A percentile compares a stretch with the other conserved stretches of the same genome.
Evolutionary conservation across 306 rosid genomes (phyloP).

Genomic region (Cucumis melo): DNA sequence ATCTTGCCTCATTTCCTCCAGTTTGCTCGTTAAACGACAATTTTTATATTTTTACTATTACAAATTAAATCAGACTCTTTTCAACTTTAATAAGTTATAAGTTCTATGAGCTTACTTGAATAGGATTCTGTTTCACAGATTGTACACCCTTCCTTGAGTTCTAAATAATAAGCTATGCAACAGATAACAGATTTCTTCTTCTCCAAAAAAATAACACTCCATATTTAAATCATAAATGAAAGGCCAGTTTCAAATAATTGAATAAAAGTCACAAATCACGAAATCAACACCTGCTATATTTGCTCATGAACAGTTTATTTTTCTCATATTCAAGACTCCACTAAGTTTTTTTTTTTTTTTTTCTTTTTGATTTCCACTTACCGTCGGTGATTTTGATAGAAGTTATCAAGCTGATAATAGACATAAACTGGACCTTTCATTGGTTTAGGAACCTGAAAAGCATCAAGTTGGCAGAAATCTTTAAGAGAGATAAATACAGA

Average conservation of each 20-base stretch:
- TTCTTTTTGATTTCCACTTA: slow-evolving; percentile 4
- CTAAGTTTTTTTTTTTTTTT: background rate
- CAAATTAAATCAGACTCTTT: background rate
- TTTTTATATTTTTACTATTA: background rate
- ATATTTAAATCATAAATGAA: background rate
- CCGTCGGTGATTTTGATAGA: slow-evolving; percentile 89
- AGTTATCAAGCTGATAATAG: slow-evolving; percentile 73
- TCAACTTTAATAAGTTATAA: background rate
- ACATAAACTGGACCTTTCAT: slow-evolving; percentile 64
- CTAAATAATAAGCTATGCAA: background rate
- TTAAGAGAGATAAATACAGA: background rate
- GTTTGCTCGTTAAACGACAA: background rate
- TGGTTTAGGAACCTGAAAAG: slow-evolving; percentile 51
- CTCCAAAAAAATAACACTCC: background rate
- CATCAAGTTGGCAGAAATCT: background rate
- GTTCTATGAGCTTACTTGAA: background rate
- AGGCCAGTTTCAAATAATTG: background rate
- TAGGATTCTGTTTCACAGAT: background rate
- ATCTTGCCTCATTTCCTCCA: background rate
- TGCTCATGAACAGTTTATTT: background rate
- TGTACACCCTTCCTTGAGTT: background rate
- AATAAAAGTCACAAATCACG: background rate
- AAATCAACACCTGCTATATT: background rate
- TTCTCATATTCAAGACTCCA: background rate
- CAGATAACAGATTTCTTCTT: background rate